Base-by-base conservation (phyloP, 805 yeast species). In the Gaillardinia entomophila region DNA sequence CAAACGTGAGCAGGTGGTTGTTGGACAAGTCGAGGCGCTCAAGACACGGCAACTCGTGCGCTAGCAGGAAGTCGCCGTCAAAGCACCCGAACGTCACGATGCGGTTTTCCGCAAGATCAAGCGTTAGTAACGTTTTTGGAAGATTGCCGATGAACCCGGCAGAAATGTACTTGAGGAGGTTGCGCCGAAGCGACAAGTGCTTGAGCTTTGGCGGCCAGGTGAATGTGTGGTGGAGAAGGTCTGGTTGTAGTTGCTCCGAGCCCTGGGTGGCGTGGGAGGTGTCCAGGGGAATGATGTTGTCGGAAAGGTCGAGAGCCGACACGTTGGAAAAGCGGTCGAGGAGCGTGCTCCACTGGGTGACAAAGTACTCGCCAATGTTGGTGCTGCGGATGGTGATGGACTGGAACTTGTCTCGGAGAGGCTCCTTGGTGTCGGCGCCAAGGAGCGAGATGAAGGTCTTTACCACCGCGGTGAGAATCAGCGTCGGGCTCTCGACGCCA, bases 341-440 rank as follows among this genome's bases (percentile, higher is more conserved):
- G 3, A 62, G 38, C 26, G 43, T 44, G 23, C 53, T 46, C 70
- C 70, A 64, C 31, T 50, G 51, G 3, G 40, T 28, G 3, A 51
- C 52, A 37, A 43, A 62, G 31, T 53, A 45, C 6, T 45, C 43
- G 4, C 70, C 68, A 2, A 64, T 52, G 25, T 62, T 62, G 11
- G 65, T 58, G n/a, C 52, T 46, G 13, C 40, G 36, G 13, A 64
- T 49, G 12, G 59, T 44, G 3, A 64, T 15, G 6, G 31, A 13
- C 3, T 30, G 29, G 26, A 60, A 27, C 33, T 56, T 51, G 11
- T 39, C 36, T 12, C 48, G 32, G 6, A 55, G 34, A 5, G 32
- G 24, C 13, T 35, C 31, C 7, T 40, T 42, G 6, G 33, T 36
- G 20, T 35, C 33, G 16, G 53, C 38, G 26, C 37, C 31, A 15